phyloP scores from a whole-genome alignment of 2,329 filamentous ascomycete species.

The Fusarium secorum region DNA sequence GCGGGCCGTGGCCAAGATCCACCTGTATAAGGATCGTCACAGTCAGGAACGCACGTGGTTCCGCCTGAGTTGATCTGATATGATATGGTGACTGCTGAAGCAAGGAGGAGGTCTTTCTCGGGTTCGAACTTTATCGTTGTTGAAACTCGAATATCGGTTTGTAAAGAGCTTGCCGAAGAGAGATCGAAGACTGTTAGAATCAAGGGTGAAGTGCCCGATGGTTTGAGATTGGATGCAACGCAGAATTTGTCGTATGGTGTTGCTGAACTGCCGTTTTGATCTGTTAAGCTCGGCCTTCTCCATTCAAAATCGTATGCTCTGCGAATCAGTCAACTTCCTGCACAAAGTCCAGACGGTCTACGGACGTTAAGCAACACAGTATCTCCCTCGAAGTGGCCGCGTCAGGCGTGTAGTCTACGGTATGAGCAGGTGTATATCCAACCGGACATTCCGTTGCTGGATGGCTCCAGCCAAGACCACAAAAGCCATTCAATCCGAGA shows the following conservation, averaged over 20 bases:
- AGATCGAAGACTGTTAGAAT: not conserved
- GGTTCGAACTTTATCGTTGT: not conserved
- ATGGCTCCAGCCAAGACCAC: not conserved
- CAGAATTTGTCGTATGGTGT: not conserved
- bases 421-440: not conserved
- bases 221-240: not conserved
- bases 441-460: not conserved
- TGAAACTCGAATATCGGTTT: not conserved
- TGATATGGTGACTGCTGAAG: not conserved
- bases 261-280: not conserved
- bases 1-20: not conserved
- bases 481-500: accelerated
- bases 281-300: not conserved
- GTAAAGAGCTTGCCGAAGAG: not conserved
- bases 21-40: not conserved
- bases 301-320: not conserved
- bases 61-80: not conserved
- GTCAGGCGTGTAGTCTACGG: accelerated
- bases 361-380: not conserved
- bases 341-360: too few species aligned
- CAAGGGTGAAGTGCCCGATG: not conserved
- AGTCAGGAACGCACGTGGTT: not conserved
- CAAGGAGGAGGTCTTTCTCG: not conserved
- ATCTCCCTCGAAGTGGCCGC: not conserved
- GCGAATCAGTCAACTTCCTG: too few species aligned